phyloP scores from a whole-genome alignment of 306 rosid genomes.

The Medicago arabica region DNA sequence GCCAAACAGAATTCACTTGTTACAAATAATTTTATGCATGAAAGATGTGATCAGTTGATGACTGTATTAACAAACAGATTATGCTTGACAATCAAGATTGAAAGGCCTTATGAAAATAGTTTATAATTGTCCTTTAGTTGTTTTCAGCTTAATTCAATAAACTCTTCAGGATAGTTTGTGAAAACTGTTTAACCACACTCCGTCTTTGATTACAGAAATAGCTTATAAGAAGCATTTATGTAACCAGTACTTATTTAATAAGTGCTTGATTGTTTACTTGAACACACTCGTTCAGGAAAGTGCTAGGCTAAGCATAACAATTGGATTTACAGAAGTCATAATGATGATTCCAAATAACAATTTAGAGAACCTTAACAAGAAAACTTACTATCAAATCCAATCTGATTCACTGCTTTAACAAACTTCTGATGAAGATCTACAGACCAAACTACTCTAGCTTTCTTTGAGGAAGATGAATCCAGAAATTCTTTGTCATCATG shows the following conservation, averaged over 20 bases:
- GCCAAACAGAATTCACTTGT: slow-evolving; percentile 66
- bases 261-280: background rate
- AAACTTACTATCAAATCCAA: slow-evolving; percentile 94
- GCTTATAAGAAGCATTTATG: background rate
- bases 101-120: background rate
- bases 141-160: background rate
- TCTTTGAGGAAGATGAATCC: slow-evolving; percentile 79
- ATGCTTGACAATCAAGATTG: slow-evolving; percentile 26
- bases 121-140: background rate
- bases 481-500: slow-evolving; percentile 72
- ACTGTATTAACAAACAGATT: slow-evolving; percentile 40
- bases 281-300: slow-evolving; percentile 5
- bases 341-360: slow-evolving; percentile 24
- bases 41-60: slow-evolving; percentile 34
- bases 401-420: slow-evolving; percentile 93
- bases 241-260: background rate
- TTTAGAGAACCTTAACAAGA: slow-evolving; percentile 30
- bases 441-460: slow-evolving; percentile 97
- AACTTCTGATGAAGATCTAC: slow-evolving; percentile 98
- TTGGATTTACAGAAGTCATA: slow-evolving; percentile 7
- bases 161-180: background rate
- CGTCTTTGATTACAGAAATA: background rate
- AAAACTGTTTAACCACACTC: background rate
- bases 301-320: slow-evolving; percentile 15
- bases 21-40: slow-evolving; percentile 41